These are phyloP conservation scores for Aphanomyces astaci DNA, from an alignment of 352 stramenopile species.

Conservation along the genomic window DNA sequence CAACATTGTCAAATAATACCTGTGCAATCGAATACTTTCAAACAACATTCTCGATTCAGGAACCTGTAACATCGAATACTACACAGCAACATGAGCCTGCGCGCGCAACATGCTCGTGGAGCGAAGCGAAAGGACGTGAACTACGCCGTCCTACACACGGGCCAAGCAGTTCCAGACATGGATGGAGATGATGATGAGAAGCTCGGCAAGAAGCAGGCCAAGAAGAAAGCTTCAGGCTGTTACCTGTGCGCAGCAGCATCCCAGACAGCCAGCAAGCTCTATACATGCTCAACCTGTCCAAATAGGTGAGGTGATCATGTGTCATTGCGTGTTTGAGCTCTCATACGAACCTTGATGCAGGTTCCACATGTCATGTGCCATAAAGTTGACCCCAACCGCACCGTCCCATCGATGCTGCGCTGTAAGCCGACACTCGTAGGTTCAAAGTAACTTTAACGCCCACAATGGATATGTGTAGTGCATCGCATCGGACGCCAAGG, in stretches of 20 bases:
- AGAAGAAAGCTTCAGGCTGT: slow-evolving; percentile 1
- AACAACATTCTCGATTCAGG: too few relatives aligned
- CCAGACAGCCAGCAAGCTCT: neutral
- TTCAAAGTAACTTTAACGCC: too few relatives aligned
- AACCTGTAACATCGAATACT: neutral
- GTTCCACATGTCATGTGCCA: slow-evolving; percentile 11
- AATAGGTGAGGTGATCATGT: neutral
- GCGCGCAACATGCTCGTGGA: neutral
- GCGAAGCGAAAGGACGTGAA: slow-evolving; percentile 10
- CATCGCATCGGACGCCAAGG: slow-evolving; percentile 10
- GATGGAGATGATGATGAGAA: neutral
- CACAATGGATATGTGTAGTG: too few relatives aligned
- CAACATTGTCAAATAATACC: neutral
- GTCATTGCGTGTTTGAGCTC: too few relatives aligned
- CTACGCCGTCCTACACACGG: slow-evolving; percentile 21
- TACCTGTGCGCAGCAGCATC: neutral
- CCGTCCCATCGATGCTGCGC: neutral
- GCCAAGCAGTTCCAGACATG: slow-evolving; percentile 13
- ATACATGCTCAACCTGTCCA: neutral
- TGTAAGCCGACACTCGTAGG: too few relatives aligned
- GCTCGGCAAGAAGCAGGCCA: neutral
- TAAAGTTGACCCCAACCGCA: neutral
- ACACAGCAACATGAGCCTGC: neutral
- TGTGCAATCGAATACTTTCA: too few relatives aligned
- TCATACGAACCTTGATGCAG: too few relatives aligned